phyloP scores from a whole-genome alignment of 176 grass and related monocot species.

The Cymbopogon citratus region DNA sequence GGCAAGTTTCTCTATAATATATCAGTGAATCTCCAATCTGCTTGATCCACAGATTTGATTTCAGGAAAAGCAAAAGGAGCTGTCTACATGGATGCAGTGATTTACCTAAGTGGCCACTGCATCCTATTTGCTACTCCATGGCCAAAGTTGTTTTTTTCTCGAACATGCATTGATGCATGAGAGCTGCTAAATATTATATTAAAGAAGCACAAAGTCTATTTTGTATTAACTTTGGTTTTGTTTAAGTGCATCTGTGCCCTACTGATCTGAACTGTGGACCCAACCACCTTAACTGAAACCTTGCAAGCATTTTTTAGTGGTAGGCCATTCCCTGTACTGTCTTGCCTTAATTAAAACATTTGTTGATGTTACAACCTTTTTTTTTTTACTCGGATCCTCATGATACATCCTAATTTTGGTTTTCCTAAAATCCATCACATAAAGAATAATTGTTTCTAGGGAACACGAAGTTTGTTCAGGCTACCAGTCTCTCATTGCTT shows the following conservation, averaged over 20 bases:
- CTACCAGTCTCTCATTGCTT: not conserved
- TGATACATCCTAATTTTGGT: slow-evolving; percentile 2
- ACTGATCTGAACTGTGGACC: slow-evolving; percentile 3
- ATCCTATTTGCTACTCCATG: not conserved
- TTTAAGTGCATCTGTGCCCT: slow-evolving; percentile 2
- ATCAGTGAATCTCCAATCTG: not conserved
- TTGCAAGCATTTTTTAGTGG: not conserved
- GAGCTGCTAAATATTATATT: not conserved
- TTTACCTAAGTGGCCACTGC: not conserved
- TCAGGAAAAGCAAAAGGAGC: slow-evolving; percentile 4
- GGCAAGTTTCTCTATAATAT: not conserved
- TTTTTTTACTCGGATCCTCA: not conserved
- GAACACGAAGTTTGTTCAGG: not conserved
- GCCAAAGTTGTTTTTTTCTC: not conserved
- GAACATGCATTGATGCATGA: not conserved
- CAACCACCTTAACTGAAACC: slow-evolving; percentile 4
- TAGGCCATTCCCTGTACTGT: not conserved
- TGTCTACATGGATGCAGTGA: not conserved
- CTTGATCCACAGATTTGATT: not conserved
- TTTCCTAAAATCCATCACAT: not conserved
- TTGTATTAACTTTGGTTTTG: not conserved
- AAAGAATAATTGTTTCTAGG: not conserved
- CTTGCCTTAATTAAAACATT: slow-evolving; percentile 1
- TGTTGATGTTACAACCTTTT: not conserved
- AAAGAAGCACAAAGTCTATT: not conserved